These are phyloP conservation scores for Tetrahymena malaccensis DNA, from an alignment of 73 alveolate species.

Conservation along the genomic window DNA sequence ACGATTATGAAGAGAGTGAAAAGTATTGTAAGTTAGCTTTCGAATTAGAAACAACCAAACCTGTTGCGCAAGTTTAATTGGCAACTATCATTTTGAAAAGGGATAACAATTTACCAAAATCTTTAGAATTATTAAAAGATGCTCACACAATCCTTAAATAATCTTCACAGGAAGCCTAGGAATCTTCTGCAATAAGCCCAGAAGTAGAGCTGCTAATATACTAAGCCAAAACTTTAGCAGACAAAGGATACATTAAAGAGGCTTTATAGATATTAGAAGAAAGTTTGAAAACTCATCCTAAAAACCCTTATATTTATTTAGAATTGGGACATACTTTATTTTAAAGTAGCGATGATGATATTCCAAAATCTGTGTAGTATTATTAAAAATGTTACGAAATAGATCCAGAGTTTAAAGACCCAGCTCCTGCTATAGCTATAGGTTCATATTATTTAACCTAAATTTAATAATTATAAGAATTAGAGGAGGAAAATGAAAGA, in stretches of 20 bases:
- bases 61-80: background rate
- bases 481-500: background rate
- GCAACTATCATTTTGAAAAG: background rate
- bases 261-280: background rate
- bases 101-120: background rate
- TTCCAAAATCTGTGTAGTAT: background rate
- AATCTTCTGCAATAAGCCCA: background rate
- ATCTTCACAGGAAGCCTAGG: background rate
- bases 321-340: background rate
- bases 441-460: background rate
- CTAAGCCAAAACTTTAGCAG: background rate
- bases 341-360: background rate
- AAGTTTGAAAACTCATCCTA: background rate
- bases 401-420: background rate
- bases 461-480: background rate
- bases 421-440: background rate
- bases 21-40: background rate
- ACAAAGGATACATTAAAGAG: background rate
- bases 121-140: background rate
- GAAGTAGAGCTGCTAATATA: background rate
- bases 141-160: background rate
- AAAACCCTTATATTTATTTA: background rate
- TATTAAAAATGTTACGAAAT: background rate
- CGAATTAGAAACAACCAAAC: background rate
- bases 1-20: background rate